Conservation (phyloP, 352 stramenopile genomes). For the Globisporangium uncinulatum region DNA sequence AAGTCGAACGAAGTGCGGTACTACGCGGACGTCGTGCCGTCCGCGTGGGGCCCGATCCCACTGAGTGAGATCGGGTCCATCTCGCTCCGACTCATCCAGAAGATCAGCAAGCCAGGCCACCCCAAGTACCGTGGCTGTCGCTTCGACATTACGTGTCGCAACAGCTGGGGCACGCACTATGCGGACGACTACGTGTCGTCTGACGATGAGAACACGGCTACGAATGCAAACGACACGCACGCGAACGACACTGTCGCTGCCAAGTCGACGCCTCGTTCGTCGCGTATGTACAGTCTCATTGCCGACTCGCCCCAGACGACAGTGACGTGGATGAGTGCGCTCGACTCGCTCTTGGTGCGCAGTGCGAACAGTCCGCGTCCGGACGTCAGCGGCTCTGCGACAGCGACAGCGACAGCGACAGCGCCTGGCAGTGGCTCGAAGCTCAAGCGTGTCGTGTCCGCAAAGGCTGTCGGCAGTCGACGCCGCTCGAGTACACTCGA, state of each 20-base stretch:
- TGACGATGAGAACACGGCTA: slow-evolving; percentile 48
- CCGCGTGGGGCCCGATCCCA: slow-evolving; percentile 68
- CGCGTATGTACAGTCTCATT: slow-evolving; percentile 72
- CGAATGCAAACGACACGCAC: slow-evolving; percentile 19
- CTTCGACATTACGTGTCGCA: slow-evolving; percentile 82
- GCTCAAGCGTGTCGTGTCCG: slow-evolving; percentile 1
- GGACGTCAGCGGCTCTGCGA: slow-evolving; percentile 19
- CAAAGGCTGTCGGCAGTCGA: slow-evolving; percentile 24
- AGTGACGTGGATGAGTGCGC: slow-evolving; percentile 64
- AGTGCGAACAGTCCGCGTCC: slow-evolving; percentile 73
- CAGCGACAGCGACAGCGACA: slow-evolving; percentile 8
- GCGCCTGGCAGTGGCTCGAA: slow-evolving; percentile 6
- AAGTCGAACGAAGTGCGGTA: slow-evolving; percentile 74
- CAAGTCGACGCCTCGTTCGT: slow-evolving; percentile 50
- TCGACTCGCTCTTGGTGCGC: slow-evolving; percentile 63
- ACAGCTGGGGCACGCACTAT: slow-evolving; percentile 71
- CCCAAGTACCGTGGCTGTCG: slow-evolving; percentile 80
- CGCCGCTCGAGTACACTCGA: slow-evolving; percentile 39
- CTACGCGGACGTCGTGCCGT: slow-evolving; percentile 74
- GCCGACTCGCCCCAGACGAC: slow-evolving; percentile 70
- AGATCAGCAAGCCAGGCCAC: slow-evolving; percentile 70
- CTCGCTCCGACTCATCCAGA: slow-evolving; percentile 74
- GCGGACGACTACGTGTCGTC: slow-evolving; percentile 77
- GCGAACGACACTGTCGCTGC: not conserved
- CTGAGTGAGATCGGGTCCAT: slow-evolving; percentile 77